Evolutionary conservation across 257 asterid genomes (phyloP).

Genomic region (Scutellaria galericulata): DNA sequence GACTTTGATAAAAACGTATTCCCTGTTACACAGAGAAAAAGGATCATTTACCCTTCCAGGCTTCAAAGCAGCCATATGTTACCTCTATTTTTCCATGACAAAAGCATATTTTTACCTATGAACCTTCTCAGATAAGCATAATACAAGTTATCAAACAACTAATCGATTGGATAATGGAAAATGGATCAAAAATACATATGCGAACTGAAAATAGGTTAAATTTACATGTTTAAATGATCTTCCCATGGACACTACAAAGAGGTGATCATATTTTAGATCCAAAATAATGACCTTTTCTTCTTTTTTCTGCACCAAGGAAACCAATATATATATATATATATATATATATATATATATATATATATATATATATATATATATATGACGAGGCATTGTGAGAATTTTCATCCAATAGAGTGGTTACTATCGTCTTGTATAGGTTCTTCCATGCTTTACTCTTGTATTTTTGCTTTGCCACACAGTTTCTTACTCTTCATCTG

Average conservation of each 20-base stretch:
- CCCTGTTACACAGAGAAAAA: background rate
- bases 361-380: too few relatives aligned
- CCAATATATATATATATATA: too few relatives aligned
- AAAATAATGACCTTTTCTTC: background rate
- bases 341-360: too few relatives aligned
- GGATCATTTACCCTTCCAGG: background rate
- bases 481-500: too few relatives aligned
- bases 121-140: conserved; percentile 14
- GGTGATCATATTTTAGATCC: conserved; percentile 8
- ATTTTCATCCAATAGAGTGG: background rate
- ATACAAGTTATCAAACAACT: too few relatives aligned
- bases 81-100: conserved; percentile 12
- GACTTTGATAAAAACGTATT: background rate
- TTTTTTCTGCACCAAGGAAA: too few relatives aligned
- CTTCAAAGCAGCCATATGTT: conserved; percentile 13
- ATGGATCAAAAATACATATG: conserved; percentile 24
- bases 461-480: background rate
- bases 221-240: background rate
- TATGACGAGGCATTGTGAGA: background rate
- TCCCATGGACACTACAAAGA: conserved; percentile 1
- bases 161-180: background rate
- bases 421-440: background rate
- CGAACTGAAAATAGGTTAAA: background rate
- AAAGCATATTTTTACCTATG: conserved; percentile 2
- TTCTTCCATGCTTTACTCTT: background rate